Base-by-base conservation (phyloP, 805 yeast genomes). In the Zygotorulaspora florentina region DNA sequence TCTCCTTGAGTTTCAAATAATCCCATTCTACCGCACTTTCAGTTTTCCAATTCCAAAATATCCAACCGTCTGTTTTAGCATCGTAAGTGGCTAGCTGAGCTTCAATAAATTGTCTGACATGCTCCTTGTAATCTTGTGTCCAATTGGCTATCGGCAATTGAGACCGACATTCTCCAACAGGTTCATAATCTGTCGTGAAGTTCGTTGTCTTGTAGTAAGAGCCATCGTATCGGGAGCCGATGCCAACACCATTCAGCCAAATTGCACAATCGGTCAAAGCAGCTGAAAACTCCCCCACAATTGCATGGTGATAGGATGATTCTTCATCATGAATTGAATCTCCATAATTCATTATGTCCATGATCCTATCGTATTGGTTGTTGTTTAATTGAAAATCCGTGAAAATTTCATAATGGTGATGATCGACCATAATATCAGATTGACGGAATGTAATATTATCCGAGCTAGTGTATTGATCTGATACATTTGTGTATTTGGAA, bases 361-460 rank as follows among this genome's bases (percentile, higher is more conserved):
- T 41, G 3, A 60, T 25, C 59, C 75, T 57, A 48, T 65, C 51
- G 45, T 48, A 45, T 57, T 64, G 60, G 50, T 72, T 42, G 47
- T 65, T 73, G 41, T 69, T 57, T 45, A 88, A 74, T 66, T 86
- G 86, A 20, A 71, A 79, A 33, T 73, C 73, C 12, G 81, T 73
- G 65, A 91, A 90, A 16, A 88, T 91, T 69, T 89, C 95, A 68
- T 90, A 90, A 64, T 84, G 87, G 68, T 90, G 96, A 68, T 87
- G 96, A 64, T 90, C 96, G 41, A 89, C 72, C 26, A 87, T 75
- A 39, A 86, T 82, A 56, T 81, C 77, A 15, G 70, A 59, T 74
- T 80, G 76, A 62, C 68, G 71, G 50, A 71, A 72, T 17, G 67
- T 55, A 51, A 52, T 38, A 50, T 61, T 25, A 56, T 65, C 50